Conservation (phyloP, 2,329 filamentous ascomycete species). For the Fusarium protoensiforme region DNA sequence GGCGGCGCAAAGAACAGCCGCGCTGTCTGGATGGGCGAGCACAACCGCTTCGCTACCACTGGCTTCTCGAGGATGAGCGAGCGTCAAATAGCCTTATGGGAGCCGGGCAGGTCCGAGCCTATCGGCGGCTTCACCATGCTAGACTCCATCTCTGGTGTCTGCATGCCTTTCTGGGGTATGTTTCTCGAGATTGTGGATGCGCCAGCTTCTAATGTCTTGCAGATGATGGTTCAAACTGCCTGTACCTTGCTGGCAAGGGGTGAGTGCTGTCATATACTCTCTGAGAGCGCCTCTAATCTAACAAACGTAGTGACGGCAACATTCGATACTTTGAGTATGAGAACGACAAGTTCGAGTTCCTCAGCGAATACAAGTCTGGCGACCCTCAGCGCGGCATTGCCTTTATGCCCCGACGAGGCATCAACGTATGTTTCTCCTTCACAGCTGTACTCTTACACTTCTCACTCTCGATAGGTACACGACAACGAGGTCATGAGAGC, state of each 20-base stretch:
- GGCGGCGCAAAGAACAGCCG: slow-evolving; percentile 97
- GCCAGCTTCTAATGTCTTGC: slow-evolving; percentile 36
- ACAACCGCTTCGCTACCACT: slow-evolving; percentile 94
- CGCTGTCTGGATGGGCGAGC: slow-evolving; percentile 96
- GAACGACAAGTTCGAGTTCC: slow-evolving; percentile 97
- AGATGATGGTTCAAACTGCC: slow-evolving; percentile 92
- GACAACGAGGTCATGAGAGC: slow-evolving; percentile 96
- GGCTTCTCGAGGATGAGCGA: slow-evolving; percentile 99
- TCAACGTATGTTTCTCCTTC: slow-evolving; percentile 73
- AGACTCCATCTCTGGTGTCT: slow-evolving; percentile 96
- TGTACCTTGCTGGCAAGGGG: slow-evolving; percentile 98
- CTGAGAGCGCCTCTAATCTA: slow-evolving; percentile 27
- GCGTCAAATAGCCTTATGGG: slow-evolving; percentile 94
- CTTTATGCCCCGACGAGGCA: slow-evolving; percentile 93
- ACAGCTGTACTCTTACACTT: background rate
- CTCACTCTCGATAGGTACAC: slow-evolving; percentile 70
- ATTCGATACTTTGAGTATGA: slow-evolving; percentile 99
- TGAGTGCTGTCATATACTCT: slow-evolving; percentile 57
- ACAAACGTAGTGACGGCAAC: slow-evolving; percentile 83
- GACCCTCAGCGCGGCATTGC: slow-evolving; percentile 95
- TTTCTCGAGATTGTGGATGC: background rate
- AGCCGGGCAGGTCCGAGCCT: slow-evolving; percentile 85
- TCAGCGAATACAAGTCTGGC: slow-evolving; percentile 96
- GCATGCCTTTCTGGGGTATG: slow-evolving; percentile 97
- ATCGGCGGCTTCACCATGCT: slow-evolving; percentile 91